Evolutionary conservation across 2,329 filamentous ascomycete genomes (phyloP), one percentile per base, ranked within the genome.

Genomic region (Penicillium aurantiogriseum): DNA sequence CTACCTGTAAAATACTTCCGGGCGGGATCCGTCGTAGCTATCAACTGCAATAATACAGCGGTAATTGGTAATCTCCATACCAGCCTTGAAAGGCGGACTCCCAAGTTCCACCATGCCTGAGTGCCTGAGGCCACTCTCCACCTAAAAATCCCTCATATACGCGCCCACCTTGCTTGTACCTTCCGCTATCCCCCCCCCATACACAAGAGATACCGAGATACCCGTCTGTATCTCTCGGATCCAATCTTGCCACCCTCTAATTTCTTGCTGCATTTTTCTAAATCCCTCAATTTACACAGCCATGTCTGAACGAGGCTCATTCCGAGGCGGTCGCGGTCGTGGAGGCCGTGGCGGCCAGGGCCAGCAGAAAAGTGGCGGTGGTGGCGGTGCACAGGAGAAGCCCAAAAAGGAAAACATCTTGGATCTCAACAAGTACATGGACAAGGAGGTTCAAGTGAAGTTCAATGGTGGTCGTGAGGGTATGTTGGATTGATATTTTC

Each of bases 381-480:
- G 79, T 62, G 77, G 79, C 60, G 75, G 79, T 67, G 76, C 79
- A 59, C 79, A 83, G 66, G 90, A 95, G 77, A 85, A 88, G 68
- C 91, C 92, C 60, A 97, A 96, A 86, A 97, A 97, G 82, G 94
- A 99, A 78, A 97, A 97, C 75, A 99, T 99, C 69, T 85, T 99
- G 53, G 93, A 99, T 72, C 77, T 99, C 69, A 86, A 83, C 73
- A 96, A 96, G 80, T 99, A 97, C 77, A 92, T 96, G 89, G 92
- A 99, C 77, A 96, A 97, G 84, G 84, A 89, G 72, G 91, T 99
- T 66, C 89, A 85, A 10, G 92, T 99, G 73, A 97, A 97, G 79
- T 97, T 99, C 76, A 97, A 91, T 71, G 94, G 94, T 42, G 94
- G 94, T 51, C 65, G 58, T 55, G 62, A 64, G 53, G 60, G 61